Evolutionary conservation across 805 yeast genomes (phyloP), one percentile per base, ranked within the genome.

Genomic region (Cyberlindnera euphorbiiphila): DNA sequence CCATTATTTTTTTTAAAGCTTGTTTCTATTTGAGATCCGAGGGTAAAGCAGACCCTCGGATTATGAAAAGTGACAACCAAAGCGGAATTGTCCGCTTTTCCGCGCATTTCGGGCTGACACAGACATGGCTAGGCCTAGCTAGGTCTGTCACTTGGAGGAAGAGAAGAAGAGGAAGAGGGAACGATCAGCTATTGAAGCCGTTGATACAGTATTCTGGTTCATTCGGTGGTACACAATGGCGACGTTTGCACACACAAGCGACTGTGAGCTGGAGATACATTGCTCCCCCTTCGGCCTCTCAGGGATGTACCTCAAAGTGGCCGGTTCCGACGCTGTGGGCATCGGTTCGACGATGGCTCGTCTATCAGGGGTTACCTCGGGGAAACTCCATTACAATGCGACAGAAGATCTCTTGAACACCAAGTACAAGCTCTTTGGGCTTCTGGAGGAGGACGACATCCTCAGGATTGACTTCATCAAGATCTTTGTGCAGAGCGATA

Each of bases 311-410:
- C 61, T 73, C 26, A 71, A 71, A 41, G 60, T 73, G 12, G 61
- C 58, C 6, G 76, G 70, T 8, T 68, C 74, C 1, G 69, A 71
- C 33, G 59, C 72, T 7, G 69, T 72, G 56, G 79, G 79, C 0
- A 69, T 73, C 6, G 79, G 79, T 4, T 67, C 74, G 9, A 72
- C 78, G 13, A 71, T 73, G 77, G 78, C 77, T 7, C 57, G 74
- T 26, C 63, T 73, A n/a, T 71, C 77, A 0, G 78, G 78, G 7
- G 59, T 67, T 6, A 69, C 76, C 15, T 64, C 60, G 21, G 79
- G 79, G 2, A 57, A 57, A 36, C 60, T 73, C 7, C 74, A 70
- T 49, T 73, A 70, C 51, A 72, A 73, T 49, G 68, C 69, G 42
- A 47, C 66, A 24, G 66, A 65, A 25, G 77, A 72, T 47, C 57